Evolutionary conservation across 352 stramenopile species (phyloP).

Genomic region (Pythium chondricola): DNA sequence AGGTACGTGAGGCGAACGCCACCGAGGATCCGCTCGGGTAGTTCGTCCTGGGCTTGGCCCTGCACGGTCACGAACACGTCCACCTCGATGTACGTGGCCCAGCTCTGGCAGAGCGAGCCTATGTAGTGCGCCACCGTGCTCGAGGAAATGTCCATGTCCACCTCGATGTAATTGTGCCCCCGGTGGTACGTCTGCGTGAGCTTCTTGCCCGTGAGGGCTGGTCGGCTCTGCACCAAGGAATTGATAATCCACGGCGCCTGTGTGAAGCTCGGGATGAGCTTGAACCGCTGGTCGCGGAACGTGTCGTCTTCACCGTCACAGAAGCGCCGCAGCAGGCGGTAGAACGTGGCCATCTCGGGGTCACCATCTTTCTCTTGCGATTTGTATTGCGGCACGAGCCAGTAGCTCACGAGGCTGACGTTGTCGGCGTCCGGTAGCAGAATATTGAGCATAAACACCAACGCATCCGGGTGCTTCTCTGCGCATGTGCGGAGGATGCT

Average conservation of each 20-base stretch:
- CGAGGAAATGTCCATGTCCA: conserved; percentile 81
- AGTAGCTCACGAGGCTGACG: conserved; percentile 74
- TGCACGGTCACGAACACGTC: conserved; percentile 80
- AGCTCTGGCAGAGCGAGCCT: conserved; percentile 74
- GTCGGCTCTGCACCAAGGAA: conserved; percentile 73
- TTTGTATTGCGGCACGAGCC: conserved; percentile 33
- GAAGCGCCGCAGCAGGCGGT: conserved; percentile 53
- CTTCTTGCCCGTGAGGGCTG: conserved; percentile 79
- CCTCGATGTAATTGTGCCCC: conserved; percentile 77
- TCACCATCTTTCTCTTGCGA: conserved; percentile 1
- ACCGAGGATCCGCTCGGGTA: conserved; percentile 68
- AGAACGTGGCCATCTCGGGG: conserved; percentile 28
- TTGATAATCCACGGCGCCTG: conserved; percentile 83
- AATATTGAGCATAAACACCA: conserved; percentile 86
- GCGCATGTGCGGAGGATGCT: conserved; percentile 48
- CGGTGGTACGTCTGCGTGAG: conserved; percentile 84
- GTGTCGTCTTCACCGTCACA: conserved; percentile 32
- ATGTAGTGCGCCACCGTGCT: conserved; percentile 74
- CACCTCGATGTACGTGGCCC: conserved; percentile 62
- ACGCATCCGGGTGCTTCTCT: conserved; percentile 40
- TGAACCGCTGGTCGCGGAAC: conserved; percentile 78
- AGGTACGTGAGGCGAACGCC: conserved; percentile 53
- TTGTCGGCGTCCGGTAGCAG: conserved; percentile 68
- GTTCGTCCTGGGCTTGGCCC: conserved; percentile 56
- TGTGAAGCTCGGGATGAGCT: conserved; percentile 84